A percentile compares a stretch with the other conserved stretches of the same genome.
phyloP scores from a whole-genome alignment of 139 green algal genomes.

The Mesostigma viride region DNA sequence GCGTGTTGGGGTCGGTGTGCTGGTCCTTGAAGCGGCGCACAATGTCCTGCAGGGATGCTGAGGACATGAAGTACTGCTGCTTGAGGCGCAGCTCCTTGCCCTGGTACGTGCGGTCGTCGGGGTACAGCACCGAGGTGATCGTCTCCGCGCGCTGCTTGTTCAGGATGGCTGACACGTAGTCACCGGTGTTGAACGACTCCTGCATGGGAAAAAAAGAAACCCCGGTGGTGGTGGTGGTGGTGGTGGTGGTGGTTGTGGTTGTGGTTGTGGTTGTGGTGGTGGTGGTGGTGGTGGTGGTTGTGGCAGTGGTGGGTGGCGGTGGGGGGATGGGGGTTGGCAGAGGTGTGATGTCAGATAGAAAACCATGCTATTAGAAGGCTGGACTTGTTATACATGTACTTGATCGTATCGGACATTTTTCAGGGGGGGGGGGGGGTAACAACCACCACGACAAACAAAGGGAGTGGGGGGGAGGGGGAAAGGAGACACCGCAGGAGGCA shows the following conservation, averaged over 20 bases:
- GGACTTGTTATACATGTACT: not conserved
- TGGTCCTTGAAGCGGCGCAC: slow-evolving; percentile 34
- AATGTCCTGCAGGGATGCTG: slow-evolving; percentile 75
- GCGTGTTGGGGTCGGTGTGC: slow-evolving; percentile 35
- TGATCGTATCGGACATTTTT: no score
- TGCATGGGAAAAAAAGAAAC: not conserved
- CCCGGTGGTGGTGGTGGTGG: slow-evolving; percentile 3
- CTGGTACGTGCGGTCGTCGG: slow-evolving; percentile 82
- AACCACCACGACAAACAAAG: no score
- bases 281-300: no score
- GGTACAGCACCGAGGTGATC: slow-evolving; percentile 95
- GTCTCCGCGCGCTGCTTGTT: slow-evolving; percentile 70
- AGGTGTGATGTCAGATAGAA: not conserved
- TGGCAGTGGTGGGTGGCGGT: no score
- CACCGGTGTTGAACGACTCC: slow-evolving; percentile 69
- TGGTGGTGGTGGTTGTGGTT: no score
- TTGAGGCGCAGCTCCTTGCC: slow-evolving; percentile 97
- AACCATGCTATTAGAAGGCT: not conserved
- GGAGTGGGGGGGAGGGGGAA: no score
- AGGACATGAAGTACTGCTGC: slow-evolving; percentile 99
- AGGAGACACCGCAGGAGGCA: no score
- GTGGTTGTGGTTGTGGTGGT: no score
- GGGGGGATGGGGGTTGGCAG: not conserved
- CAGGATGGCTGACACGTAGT: slow-evolving; percentile 73
- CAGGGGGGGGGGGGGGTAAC: no score